Evolutionary conservation across 768 basidiomycete genomes (phyloP), one percentile per base, ranked within the genome.

Genomic region (Rubroboletus pulcherrimus): DNA sequence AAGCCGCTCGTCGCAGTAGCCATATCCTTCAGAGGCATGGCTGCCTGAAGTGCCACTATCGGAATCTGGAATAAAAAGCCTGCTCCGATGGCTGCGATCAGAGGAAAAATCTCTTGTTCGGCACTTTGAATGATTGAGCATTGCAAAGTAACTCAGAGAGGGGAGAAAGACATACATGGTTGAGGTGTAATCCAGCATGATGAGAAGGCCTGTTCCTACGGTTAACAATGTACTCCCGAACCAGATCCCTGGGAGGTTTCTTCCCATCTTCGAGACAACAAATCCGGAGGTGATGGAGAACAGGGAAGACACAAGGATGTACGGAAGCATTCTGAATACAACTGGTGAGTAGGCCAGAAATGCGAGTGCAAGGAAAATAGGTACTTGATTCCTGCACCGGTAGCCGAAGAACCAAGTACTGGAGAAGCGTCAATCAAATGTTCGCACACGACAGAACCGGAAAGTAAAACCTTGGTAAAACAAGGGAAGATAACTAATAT

Each of bases 11-110:
- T 89, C 66, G 4, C 88, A 78, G 90, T 89, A 1, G 91, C 89
- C 89, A 93, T 91, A 59, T 91, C 89, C 57, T 83, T 84, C 26
- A 86, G 65, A 2, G 91, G 91, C 90, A 93, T 93, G 0, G 90
- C 85, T 14, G 89, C 87, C 70, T 93, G 91, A n/a, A 93, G 70
- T 10, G 78, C 86, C 55, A 91, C 86, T 14, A 91, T 71, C 0
- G 88, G 89, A 1, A 71, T 66, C 75, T 84, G 81, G 77, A 87
- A 86, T 40, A 91, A 69, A 59, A 77, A 78, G 0, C 87, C 89
- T 14, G 81, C 65, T 0, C 89, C 88, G 14, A 85, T 39, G 6
- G 86, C 80, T 12, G 86, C 77, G 30, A 91, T 67, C n/a, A 91
- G 69, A 4, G 86, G 84, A 61, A 77, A 88, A 4, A 91, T 44